phyloP scores from a whole-genome alignment of 768 basidiomycete genomes.

The Tylopilus rubrobrunneus region DNA sequence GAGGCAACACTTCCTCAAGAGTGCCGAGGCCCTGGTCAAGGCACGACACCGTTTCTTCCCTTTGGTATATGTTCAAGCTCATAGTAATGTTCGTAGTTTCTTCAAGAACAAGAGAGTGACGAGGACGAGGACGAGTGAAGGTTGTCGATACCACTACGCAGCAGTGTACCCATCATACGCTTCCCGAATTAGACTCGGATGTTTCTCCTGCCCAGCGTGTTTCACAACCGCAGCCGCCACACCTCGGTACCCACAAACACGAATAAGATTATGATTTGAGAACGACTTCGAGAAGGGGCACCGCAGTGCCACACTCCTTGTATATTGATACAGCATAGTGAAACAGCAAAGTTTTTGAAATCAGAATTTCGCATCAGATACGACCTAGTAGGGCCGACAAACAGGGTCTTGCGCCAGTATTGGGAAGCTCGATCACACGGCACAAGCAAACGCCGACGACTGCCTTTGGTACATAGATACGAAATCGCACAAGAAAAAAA shows the following conservation, averaged over 20 bases:
- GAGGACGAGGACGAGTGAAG: constrained; percentile 44
- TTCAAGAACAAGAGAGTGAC: constrained; percentile 80
- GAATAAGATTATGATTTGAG: background rate
- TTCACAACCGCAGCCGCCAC: background rate
- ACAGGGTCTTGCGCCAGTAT: background rate
- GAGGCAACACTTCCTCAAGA: constrained; percentile 91
- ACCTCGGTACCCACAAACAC: constrained; percentile 4
- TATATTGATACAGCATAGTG: constrained; percentile 2
- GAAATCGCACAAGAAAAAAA: constrained; percentile 20
- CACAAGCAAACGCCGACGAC: constrained; percentile 11
- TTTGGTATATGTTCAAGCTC: constrained; percentile 6
- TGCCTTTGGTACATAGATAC: constrained; percentile 19
- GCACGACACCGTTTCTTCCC: constrained; percentile 33
- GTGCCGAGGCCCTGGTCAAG: constrained; percentile 85
- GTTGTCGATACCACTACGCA: background rate
- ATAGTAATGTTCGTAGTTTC: constrained; percentile 64
- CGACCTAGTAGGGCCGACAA: background rate
- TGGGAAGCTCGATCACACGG: constrained; percentile 12
- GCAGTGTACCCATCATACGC: constrained; percentile 15
- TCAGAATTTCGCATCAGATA: constrained; percentile 1
- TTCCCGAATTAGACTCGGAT: constrained; percentile 14
- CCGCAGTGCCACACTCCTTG: background rate
- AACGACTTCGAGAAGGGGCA: background rate
- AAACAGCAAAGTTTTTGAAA: background rate
- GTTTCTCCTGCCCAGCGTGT: background rate